phyloP scores from a whole-genome alignment of 1,139 yeast genomes.

The Scheffersomyces parashehatae region DNA sequence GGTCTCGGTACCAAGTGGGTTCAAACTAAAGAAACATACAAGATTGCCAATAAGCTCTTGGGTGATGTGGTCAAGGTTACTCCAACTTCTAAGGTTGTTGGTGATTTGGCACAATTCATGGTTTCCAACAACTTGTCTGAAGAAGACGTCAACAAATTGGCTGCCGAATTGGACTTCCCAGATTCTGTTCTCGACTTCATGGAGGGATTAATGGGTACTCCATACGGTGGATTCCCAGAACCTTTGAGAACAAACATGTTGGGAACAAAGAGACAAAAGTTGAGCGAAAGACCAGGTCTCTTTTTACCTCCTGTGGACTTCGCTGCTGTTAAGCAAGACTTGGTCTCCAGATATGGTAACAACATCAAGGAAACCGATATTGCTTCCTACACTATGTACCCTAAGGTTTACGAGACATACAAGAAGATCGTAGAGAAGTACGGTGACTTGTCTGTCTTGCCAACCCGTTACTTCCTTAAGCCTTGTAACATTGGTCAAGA shows the following conservation, averaged over 20 bases:
- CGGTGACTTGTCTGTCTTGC: constrained; percentile 92
- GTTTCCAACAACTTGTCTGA: constrained; percentile 86
- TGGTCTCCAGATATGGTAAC: constrained; percentile 61
- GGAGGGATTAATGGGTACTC: constrained; percentile 99
- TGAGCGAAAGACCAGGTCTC: constrained; percentile 88
- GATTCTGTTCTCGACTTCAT: constrained; percentile 96
- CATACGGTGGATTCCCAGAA: constrained; percentile 99
- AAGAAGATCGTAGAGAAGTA: constrained; percentile 71
- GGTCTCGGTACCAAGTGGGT: constrained; percentile 96
- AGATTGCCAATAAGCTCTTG: constrained; percentile 80
- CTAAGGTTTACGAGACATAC: constrained; percentile 91
- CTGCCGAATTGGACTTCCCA: constrained; percentile 93
- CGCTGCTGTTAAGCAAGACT: constrained; percentile 66
- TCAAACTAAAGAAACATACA: constrained; percentile 91
- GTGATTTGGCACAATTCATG: constrained; percentile 98
- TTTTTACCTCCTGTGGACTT: constrained; percentile 82
- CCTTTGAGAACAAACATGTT: constrained; percentile 91
- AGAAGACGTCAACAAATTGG: constrained; percentile 85
- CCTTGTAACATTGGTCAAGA: constrained; percentile 89
- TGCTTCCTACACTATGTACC: constrained; percentile 96
- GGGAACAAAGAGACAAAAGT: constrained; percentile 81
- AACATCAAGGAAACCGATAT: constrained; percentile 79
- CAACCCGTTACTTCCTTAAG: constrained; percentile 86
- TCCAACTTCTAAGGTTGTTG: constrained; percentile 98
- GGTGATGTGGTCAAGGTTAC: constrained; percentile 98